Base-by-base conservation (phyloP, 257 asterid genomes). In the Nicotiana obtusifolia region DNA sequence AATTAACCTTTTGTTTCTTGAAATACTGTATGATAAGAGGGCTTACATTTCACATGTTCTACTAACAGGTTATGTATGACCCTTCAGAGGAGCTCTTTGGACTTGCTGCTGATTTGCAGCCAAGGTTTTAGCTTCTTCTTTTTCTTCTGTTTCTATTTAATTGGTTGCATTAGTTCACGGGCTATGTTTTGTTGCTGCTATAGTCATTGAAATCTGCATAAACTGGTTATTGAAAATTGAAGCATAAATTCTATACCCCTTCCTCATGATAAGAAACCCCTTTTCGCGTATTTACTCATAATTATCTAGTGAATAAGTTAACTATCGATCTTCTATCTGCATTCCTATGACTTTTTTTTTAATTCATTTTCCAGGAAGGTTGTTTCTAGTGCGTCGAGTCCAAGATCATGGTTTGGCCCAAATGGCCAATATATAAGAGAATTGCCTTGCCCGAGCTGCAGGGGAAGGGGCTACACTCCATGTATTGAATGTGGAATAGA, bases 361-460 rank as follows among this genome's bases (percentile, higher is more conserved):
- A 30, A 24, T 33, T 20, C 60, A 41, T 76, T 5, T 15, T 83
- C 33, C 66, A 95, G 98, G 88, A 88, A 89, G 87, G 85, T 87
- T 69, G 83, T 85, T 84, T 91, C 98, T 64, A 88, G 86, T 86
- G 85, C 90, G 44, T 88, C 95, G 14, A 87, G 86, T 66, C 91
- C 92, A n/a, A 88, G 97, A 80, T 93, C 99, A 3, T 95, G 99
- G 99, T 92, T 95, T 83, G 98, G 99, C 80, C 99, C 99, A 53
- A 93, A 92, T 79, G 99, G 98, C 5, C 98, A 90, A 83, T 95
- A 95, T 65, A 91, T 95, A 84, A 88, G 97, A 88, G 99, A 95
- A 83, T 77, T 91, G 37, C 99, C 99, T 80, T 95, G 98, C 83
- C 99, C 99, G 16, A 90, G 94, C 84, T 95, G 98, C 87, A 87